These are phyloP conservation scores for Solanum piurae DNA, from an alignment of 257 asterid genomes.

Conservation along the genomic window DNA sequence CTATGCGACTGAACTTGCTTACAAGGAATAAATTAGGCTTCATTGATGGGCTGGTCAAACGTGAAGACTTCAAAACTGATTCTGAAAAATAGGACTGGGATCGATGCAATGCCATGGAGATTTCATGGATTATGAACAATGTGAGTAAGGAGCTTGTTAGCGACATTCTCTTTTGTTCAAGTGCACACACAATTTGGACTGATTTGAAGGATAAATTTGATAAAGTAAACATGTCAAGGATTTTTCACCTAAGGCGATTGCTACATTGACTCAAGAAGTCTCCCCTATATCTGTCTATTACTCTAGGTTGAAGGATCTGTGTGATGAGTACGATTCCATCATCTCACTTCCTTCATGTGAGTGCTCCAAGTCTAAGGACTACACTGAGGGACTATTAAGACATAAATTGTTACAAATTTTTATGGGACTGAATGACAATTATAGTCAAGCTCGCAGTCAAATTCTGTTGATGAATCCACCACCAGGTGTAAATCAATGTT, in stretches of 20 bases:
- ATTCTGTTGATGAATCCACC: too few relatives aligned
- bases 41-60: too few relatives aligned
- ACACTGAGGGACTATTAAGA: background rate
- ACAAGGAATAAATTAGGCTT: too few relatives aligned
- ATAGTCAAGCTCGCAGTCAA: too few relatives aligned
- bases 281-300: background rate
- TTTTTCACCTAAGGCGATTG: background rate
- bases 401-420: background rate
- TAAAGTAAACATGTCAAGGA: background rate
- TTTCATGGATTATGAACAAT: background rate
- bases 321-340: background rate
- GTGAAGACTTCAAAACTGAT: too few relatives aligned
- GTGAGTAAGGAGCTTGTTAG: background rate
- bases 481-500: too few relatives aligned
- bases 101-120: background rate
- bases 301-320: background rate
- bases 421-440: too few relatives aligned
- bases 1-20: too few relatives aligned
- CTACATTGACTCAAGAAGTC: background rate
- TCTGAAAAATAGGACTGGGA: background rate
- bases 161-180: background rate
- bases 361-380: background rate
- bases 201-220: background rate
- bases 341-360: too few relatives aligned
- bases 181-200: background rate